Evolutionary conservation across 2,329 filamentous ascomycete genomes (phyloP).

Genomic region (Colletotrichum falcatum): DNA sequence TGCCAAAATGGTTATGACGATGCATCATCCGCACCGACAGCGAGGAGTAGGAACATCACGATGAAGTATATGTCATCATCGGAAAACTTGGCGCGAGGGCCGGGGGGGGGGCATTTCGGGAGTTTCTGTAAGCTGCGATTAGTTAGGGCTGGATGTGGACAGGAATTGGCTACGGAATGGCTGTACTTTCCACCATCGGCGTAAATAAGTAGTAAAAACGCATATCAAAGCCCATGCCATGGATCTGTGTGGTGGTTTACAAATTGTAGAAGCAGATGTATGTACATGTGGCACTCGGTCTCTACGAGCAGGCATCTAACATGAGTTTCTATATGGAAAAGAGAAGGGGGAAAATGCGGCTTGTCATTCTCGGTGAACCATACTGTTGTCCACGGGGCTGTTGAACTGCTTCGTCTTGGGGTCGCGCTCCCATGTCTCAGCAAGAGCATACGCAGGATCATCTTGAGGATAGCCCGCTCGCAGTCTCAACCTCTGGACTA

Average conservation of each 20-base stretch:
- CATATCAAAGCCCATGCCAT: background rate
- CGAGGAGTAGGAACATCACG: background rate
- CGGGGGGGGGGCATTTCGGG: constrained; percentile 10
- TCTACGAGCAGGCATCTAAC: background rate
- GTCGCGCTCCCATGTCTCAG: constrained; percentile 81
- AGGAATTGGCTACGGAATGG: background rate
- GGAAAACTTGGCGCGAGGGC: constrained; percentile 4
- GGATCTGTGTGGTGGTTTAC: background rate
- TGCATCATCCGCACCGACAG: constrained; percentile 6
- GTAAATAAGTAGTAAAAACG: constrained; percentile 1
- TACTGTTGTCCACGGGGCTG: constrained; percentile 66
- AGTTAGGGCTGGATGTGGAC: background rate
- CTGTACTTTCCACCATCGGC: background rate
- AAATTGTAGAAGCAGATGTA: background rate
- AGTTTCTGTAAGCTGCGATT: constrained; percentile 7
- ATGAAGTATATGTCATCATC: background rate
- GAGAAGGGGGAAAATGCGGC: too few species aligned
- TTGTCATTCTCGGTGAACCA: constrained; percentile 50
- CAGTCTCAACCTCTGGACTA: constrained; percentile 82
- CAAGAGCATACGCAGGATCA: constrained; percentile 79
- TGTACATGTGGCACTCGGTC: background rate
- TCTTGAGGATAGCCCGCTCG: constrained; percentile 82
- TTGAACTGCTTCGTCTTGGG: constrained; percentile 61
- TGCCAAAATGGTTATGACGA: background rate
- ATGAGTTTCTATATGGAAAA: too few species aligned